Conservation (phyloP, 441 rosid genomes). For the Eruca vesicaria region DNA sequence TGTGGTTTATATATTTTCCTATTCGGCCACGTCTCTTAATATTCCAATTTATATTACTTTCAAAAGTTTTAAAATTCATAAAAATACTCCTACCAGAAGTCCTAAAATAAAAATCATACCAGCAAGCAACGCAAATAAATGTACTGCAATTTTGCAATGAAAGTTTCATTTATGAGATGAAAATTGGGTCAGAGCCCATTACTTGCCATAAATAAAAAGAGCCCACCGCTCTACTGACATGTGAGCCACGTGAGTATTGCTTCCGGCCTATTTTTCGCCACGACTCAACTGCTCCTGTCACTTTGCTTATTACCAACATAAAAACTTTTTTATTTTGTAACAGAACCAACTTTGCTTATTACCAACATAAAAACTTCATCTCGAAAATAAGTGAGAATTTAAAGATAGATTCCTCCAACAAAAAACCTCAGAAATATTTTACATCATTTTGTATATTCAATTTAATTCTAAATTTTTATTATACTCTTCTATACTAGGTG, state of each 20-base stretch:
- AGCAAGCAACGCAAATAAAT: background rate
- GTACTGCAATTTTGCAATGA: background rate
- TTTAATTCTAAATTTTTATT: no score
- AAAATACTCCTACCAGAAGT: background rate
- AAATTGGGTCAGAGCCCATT: slow-evolving; percentile 18
- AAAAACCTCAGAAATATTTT: no score
- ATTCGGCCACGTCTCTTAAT: slow-evolving; percentile 30
- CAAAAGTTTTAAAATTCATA: background rate
- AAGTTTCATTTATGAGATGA: background rate
- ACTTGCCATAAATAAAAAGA: background rate
- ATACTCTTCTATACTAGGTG: no score
- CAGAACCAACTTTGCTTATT: no score
- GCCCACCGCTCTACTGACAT: background rate
- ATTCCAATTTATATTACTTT: background rate
- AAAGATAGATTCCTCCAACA: no score
- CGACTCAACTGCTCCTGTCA: slow-evolving; percentile 25
- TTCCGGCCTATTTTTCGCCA: slow-evolving; percentile 14
- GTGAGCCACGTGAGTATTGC: background rate
- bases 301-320: background rate
- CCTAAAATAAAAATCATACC: background rate
- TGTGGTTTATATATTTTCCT: slow-evolving; percentile 23
- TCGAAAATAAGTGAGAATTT: no score
- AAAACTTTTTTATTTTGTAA: no score
- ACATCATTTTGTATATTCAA: no score
- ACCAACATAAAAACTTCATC: no score